These are phyloP conservation scores for Phialophora expanda DNA, from an alignment of 2,329 filamentous ascomycete genomes.

Conservation along the genomic window DNA sequence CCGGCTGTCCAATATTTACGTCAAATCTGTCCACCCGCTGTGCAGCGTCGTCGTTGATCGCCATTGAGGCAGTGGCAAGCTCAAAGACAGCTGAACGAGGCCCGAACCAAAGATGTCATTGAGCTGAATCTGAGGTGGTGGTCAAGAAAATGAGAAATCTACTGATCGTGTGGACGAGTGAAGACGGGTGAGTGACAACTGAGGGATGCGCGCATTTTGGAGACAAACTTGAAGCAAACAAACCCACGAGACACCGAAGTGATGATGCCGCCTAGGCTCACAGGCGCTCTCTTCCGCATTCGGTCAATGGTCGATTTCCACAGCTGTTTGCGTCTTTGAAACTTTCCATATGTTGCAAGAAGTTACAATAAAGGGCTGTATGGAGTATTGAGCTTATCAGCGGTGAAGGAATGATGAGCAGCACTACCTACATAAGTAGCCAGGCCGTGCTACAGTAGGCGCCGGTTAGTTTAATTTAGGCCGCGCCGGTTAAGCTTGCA, in stretches of 20 bases:
- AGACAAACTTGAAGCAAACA: constrained; percentile 16
- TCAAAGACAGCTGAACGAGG: not conserved
- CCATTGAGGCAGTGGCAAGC: not conserved
- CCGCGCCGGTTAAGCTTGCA: not conserved
- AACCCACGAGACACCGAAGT: constrained; percentile 2
- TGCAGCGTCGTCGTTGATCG: not conserved
- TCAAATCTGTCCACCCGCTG: not conserved
- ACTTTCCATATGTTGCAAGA: not conserved
- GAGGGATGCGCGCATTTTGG: not conserved
- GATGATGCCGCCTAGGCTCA: not conserved
- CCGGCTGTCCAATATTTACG: not conserved
- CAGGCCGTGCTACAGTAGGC: no score
- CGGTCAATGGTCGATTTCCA: not conserved
- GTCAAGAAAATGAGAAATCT: not conserved
- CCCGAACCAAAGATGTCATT: not conserved
- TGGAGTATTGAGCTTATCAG: no score
- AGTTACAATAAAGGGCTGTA: not conserved
- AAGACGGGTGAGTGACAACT: constrained; percentile 1
- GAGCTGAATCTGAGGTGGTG: not conserved
- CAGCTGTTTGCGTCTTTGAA: not conserved
- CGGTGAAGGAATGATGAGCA: no score
- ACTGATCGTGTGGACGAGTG: not conserved
- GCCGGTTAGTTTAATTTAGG: not conserved
- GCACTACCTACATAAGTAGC: no score
- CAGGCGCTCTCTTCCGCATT: not conserved